A percentile compares a stretch with the other conserved stretches of the same genome.
Conservation (phyloP, 345 rosid genomes). For the Rhodomyrtus tomentosa region DNA sequence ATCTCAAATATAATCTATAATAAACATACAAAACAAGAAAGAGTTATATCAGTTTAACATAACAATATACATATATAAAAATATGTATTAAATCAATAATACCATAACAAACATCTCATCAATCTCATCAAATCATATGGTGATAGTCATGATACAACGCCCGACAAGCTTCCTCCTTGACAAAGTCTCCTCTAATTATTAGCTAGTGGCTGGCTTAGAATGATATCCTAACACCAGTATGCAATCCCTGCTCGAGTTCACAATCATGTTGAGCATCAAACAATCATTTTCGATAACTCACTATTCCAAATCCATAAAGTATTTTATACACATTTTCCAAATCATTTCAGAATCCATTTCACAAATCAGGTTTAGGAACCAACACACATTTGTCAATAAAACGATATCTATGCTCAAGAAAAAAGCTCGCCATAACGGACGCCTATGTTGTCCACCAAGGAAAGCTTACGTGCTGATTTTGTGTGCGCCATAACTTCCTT, state of each 20-base stretch:
- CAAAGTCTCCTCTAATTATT: neutral
- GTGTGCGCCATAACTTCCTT: neutral
- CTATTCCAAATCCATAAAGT: neutral
- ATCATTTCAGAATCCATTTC: neutral
- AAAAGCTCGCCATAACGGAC: neutral
- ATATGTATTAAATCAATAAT: neutral
- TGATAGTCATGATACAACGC: neutral
- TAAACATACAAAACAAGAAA: neutral
- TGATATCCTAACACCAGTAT: neutral
- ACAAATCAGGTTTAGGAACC: neutral
- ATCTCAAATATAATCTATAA: neutral
- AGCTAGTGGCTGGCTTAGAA: neutral
- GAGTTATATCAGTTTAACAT: neutral
- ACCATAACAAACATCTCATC: neutral
- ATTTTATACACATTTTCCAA: neutral
- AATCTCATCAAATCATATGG: neutral
- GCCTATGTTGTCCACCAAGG: fast-evolving
- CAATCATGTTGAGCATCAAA: neutral
- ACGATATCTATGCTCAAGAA: neutral
- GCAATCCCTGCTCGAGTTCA: neutral
- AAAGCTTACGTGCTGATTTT: neutral
- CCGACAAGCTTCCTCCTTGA: neutral
- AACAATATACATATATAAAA: neutral
- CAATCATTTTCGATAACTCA: neutral
- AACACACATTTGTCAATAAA: neutral